These are phyloP conservation scores for Purshia tridentata DNA, from an alignment of 306 rosid species.

Conservation along the genomic window DNA sequence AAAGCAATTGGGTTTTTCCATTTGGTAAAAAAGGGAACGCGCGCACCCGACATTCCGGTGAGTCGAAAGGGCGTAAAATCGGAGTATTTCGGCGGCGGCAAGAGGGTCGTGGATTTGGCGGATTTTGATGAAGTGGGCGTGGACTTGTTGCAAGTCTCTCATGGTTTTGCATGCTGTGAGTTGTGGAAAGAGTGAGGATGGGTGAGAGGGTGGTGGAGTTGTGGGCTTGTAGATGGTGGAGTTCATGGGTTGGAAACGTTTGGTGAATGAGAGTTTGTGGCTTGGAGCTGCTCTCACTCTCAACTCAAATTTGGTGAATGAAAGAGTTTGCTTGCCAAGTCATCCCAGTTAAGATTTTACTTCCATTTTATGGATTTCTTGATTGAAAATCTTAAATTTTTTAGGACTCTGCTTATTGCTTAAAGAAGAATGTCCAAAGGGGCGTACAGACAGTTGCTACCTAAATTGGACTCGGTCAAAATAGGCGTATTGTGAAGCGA, in stretches of 20 bases:
- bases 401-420: background rate
- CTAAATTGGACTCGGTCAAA: too few relatives aligned
- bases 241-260: slow-evolving; percentile 30
- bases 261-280: background rate
- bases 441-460: too few relatives aligned
- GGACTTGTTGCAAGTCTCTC: slow-evolving; percentile 62
- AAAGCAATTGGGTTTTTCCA: slow-evolving; percentile 58
- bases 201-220: slow-evolving; percentile 25
- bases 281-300: too few relatives aligned
- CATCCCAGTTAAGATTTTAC: background rate
- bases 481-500: too few relatives aligned
- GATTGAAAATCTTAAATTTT: background rate
- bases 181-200: slow-evolving; percentile 46
- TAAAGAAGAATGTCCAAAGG: too few relatives aligned
- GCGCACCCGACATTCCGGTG: slow-evolving; percentile 42
- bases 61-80: slow-evolving; percentile 43
- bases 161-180: slow-evolving; percentile 53
- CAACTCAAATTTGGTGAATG: too few relatives aligned
- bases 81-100: slow-evolving; percentile 56
- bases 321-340: background rate
- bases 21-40: slow-evolving; percentile 41
- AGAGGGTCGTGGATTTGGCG: slow-evolving; percentile 54
- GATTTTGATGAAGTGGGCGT: slow-evolving; percentile 64
- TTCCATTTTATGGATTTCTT: background rate
- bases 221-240: slow-evolving; percentile 34